Evolutionary conservation across 1,139 yeast genomes (phyloP), one percentile per base, ranked within the genome.

Genomic region (Blastobotrys illinoisensis): DNA sequence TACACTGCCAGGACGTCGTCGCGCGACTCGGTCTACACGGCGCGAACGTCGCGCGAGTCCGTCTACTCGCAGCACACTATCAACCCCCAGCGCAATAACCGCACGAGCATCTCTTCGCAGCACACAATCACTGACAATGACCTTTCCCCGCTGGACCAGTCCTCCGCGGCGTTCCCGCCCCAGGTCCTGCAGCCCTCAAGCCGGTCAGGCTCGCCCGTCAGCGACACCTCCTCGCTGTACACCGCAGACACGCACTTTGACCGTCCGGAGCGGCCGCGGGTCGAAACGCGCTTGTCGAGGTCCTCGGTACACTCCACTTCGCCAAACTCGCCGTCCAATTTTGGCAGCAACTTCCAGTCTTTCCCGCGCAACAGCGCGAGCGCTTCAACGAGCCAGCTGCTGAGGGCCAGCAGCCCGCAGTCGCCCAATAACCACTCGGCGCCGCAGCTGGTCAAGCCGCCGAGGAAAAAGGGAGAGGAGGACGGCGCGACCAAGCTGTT

Each of bases 401-500:
- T 26, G 32, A 5, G 32, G 11, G 32, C 32, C 11, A 26, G 11
- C 32, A 9, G 13, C 32, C 32, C 32, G 9, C 32, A 26, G 23
- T 26, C 32, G 32, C 32, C 9, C 13, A 26, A 11, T 11, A 26
- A 9, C 46, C 21, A 51, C 44, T 45, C 52, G 48, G 36, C 47
- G 49, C 14, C 19, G 7, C 50, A 46, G 49, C 21, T 44, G 26
- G 43, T 49, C 24, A 14, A 45, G 44, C 48, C 54, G 23, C 11
- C 48, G 9, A 28, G 13, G 28, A 40, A 52, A 13, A 44, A 47
- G 16, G 49, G 19, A 11, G 49, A 49, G 18, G 44, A 43, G 9
- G 50, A 54, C 1, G 28, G 51, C 6, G 23, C 44, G 18, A 51
- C 54, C 9, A 62, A 59, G 43, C 58, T 58, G 40, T 62, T 62